Conservation (phyloP, 345 rosid species). For the Euphorbia lathyris region DNA sequence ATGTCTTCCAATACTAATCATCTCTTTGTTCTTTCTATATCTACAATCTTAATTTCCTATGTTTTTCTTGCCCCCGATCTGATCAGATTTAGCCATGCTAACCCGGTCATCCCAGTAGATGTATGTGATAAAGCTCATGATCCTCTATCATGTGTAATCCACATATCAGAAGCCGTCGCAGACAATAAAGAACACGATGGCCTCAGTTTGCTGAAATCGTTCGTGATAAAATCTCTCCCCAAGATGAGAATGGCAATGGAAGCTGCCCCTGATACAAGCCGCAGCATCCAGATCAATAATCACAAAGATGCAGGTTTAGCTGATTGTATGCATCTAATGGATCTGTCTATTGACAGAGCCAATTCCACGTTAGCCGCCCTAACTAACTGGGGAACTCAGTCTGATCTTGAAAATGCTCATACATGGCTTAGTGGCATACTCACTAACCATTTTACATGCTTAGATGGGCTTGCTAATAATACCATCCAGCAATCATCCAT, state of each 20-base stretch:
- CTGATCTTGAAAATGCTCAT: background rate
- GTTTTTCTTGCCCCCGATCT: constrained; percentile 6
- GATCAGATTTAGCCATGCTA: background rate
- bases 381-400: background rate
- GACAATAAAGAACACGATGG: background rate
- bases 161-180: constrained; percentile 13
- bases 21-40: background rate
- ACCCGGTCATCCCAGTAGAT: no score
- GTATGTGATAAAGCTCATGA: constrained; percentile 11
- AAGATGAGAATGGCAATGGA: constrained; percentile 4
- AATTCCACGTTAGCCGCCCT: background rate
- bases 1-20: constrained; percentile 1
- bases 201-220: background rate
- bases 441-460: constrained; percentile 19
- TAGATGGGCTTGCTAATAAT: background rate
- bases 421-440: constrained; percentile 20
- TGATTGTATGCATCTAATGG: constrained; percentile 20
- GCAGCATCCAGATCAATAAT: background rate
- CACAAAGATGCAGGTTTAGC: background rate
- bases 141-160: background rate
- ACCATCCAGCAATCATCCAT: background rate
- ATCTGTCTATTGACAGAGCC: constrained; percentile 9
- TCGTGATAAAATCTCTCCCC: constrained; percentile 6
- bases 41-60: background rate
- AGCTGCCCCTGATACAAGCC: background rate